A percentile compares a stretch with the other conserved stretches of the same genome.
phyloP scores from a whole-genome alignment of 495 filamentous ascomycete genomes.

The Bathelium albidoporum region DNA sequence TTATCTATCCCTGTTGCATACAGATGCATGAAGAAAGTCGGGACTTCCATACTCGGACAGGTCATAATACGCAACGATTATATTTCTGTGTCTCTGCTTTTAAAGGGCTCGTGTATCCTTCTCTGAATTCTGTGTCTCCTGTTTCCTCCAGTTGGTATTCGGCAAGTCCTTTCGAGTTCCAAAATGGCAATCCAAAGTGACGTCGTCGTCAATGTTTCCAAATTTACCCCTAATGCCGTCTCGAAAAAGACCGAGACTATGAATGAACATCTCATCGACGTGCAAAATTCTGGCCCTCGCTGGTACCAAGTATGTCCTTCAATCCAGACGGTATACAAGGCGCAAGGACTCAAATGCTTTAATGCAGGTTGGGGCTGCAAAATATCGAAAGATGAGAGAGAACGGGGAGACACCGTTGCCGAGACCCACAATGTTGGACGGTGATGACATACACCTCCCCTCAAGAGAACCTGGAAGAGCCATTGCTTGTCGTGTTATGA shows the following conservation, averaged over 20 bases:
- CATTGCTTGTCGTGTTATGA: slow-evolving; percentile 41
- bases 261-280: slow-evolving; percentile 30
- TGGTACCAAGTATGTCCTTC: slow-evolving; percentile 28
- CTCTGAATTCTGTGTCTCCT: not conserved
- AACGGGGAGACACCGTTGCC: slow-evolving; percentile 37
- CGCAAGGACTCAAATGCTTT: not conserved
- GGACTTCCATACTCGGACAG: not conserved
- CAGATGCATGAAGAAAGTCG: not conserved
- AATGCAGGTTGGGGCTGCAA: slow-evolving; percentile 32
- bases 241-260: slow-evolving; percentile 21
- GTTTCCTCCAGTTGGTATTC: too few species aligned
- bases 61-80: not conserved
- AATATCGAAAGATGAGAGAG: slow-evolving; percentile 38
- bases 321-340: not conserved
- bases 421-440: slow-evolving; percentile 30
- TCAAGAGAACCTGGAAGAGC: slow-evolving; percentile 38
- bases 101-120: not conserved
- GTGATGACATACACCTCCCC: slow-evolving; percentile 36
- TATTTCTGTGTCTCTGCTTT: not conserved
- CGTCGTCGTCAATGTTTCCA: slow-evolving; percentile 3
- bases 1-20: not conserved
- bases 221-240: slow-evolving; percentile 22
- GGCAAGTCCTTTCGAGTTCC: not conserved
- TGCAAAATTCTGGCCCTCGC: slow-evolving; percentile 25
- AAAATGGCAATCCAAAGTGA: slow-evolving; percentile 1